phyloP scores from a whole-genome alignment of 306 rosid species.

The Arachis stenosperma region DNA sequence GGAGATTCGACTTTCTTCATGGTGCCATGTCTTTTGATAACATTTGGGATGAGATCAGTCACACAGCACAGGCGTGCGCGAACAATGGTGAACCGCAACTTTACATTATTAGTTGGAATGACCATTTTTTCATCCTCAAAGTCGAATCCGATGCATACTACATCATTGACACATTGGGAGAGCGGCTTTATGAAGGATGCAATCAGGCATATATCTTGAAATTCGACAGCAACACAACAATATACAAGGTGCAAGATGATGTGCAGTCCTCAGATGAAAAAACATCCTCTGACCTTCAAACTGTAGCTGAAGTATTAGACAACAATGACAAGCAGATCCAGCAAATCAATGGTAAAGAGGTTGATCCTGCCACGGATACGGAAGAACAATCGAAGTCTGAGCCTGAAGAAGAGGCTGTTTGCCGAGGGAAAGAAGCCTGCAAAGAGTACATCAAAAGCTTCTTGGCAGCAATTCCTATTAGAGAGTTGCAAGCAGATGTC shows the following conservation, averaged over 20 bases:
- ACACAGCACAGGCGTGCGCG: slow-evolving; percentile 53
- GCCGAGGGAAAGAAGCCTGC: slow-evolving; percentile 92
- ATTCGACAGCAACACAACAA: slow-evolving; percentile 68
- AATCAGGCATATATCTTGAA: slow-evolving; percentile 88
- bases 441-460: slow-evolving; percentile 95
- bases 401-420: slow-evolving; percentile 64
- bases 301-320: slow-evolving; percentile 51
- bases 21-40: slow-evolving; percentile 97
- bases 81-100: slow-evolving; percentile 62
- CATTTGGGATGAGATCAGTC: slow-evolving; percentile 97
- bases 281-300: slow-evolving; percentile 49
- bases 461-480: slow-evolving; percentile 95
- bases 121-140: slow-evolving; percentile 97
- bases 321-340: slow-evolving; percentile 53
- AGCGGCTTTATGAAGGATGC: slow-evolving; percentile 97
- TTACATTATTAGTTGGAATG: slow-evolving; percentile 94
- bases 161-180: slow-evolving; percentile 94
- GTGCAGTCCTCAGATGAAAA: slow-evolving; percentile 62
- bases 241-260: slow-evolving; percentile 57
- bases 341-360: slow-evolving; percentile 49
- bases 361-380: slow-evolving; percentile 44
- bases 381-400: slow-evolving; percentile 54
- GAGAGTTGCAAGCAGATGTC: slow-evolving; percentile 94
- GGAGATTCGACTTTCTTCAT: slow-evolving; percentile 80
- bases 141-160: slow-evolving; percentile 85